Percentiles rank a stretch among this genome's conserved stretches.
These are phyloP conservation scores for Lasiodiplodia theobromae DNA, from an alignment of 2,329 filamentous ascomycete genomes.

Conservation along the genomic window DNA sequence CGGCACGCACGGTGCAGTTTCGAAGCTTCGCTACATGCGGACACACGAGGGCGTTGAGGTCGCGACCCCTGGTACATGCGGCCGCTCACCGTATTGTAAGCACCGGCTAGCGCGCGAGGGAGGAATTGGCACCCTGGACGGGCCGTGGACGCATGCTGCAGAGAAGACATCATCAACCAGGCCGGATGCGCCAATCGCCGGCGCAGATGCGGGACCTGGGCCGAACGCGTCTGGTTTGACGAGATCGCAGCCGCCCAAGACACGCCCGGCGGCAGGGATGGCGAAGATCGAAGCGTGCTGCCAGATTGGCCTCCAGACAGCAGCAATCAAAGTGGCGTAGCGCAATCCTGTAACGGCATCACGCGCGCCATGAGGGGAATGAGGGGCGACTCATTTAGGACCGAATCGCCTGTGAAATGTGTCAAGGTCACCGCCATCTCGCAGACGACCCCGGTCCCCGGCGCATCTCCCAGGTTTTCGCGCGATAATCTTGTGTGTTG, in stretches of 20 bases:
- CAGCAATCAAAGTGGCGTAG: conserved; percentile 25
- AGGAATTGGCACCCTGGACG: conserved; percentile 1
- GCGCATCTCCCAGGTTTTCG: conserved; percentile 30
- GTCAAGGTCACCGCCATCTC: conserved; percentile 29
- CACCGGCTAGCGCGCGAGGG: conserved; percentile 20
- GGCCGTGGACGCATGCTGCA: background rate
- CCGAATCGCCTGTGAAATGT: conserved; percentile 28
- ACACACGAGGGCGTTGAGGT: conserved; percentile 16
- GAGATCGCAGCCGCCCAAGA: conserved; percentile 17
- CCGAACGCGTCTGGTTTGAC: conserved; percentile 17
- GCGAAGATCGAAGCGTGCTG: conserved; percentile 23
- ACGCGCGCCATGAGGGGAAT: conserved; percentile 18
- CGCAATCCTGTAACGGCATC: conserved; percentile 19
- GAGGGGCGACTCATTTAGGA: conserved; percentile 28
- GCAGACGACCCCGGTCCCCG: conserved; percentile 28
- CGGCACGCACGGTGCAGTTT: conserved; percentile 30
- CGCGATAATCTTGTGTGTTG: conserved; percentile 29
- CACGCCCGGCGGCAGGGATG: conserved; percentile 7
- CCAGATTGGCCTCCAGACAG: conserved; percentile 21
- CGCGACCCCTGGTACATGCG: conserved; percentile 24
- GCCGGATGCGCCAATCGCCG: conserved; percentile 14
- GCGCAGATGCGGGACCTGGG: conserved; percentile 7
- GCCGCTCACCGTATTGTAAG: conserved; percentile 15
- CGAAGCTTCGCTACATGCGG: conserved; percentile 30
- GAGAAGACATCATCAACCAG: conserved; percentile 1